These are phyloP conservation scores for Sclerotiophoma versabilis DNA, from an alignment of 2,329 filamentous ascomycete genomes.

Conservation along the genomic window DNA sequence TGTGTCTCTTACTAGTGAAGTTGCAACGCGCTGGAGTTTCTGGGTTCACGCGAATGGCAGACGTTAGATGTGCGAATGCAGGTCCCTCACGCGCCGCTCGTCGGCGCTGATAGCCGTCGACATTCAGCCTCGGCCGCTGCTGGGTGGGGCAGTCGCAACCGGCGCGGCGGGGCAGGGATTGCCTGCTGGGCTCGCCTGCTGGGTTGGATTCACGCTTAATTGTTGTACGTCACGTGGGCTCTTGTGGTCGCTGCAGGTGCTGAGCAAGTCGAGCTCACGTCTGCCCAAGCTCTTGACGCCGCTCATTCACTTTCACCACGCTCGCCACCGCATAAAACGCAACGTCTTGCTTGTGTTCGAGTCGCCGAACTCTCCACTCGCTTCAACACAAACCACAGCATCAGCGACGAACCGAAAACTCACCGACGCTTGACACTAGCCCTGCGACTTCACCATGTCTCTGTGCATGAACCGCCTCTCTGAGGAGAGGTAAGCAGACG, in stretches of 20 bases:
- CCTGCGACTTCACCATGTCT: conserved; percentile 65
- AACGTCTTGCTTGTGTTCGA: conserved; percentile 2
- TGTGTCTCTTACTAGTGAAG: neutral
- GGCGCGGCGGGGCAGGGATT: conserved; percentile 13
- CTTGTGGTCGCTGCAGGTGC: neutral
- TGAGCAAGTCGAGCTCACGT: conserved; percentile 24
- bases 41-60: conserved; percentile 1
- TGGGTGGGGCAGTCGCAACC: conserved; percentile 7
- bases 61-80: conserved; percentile 10
- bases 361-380: neutral
- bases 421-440: conserved; percentile 1
- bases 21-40: neutral
- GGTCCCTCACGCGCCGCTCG: conserved; percentile 8
- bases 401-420: neutral
- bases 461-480: conserved; percentile 78
- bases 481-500: conserved; percentile 45
- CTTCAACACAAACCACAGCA: neutral
- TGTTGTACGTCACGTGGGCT: conserved; percentile 33
- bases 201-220: conserved; percentile 19
- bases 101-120: conserved; percentile 10
- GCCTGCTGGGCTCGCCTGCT: conserved; percentile 2
- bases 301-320: conserved; percentile 26
- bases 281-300: neutral
- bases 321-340: conserved; percentile 10
- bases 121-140: conserved; percentile 36